Conservation (phyloP, 805 yeast species). For the Candida saitoana region DNA sequence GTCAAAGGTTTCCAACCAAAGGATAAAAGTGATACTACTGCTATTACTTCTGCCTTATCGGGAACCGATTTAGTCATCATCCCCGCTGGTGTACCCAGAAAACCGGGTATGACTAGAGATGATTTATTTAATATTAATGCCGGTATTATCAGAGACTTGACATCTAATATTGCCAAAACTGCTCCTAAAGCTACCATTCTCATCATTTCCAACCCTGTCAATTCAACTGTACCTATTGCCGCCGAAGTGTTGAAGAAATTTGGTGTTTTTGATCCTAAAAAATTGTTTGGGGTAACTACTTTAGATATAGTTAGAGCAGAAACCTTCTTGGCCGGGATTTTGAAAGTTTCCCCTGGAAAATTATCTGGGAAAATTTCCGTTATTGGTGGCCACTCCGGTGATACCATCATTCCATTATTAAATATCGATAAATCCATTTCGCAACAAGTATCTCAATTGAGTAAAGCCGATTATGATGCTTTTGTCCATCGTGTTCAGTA, state of each 20-base stretch:
- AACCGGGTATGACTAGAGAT: constrained; percentile 48
- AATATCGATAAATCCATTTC: constrained; percentile 14
- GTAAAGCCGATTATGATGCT: constrained; percentile 16
- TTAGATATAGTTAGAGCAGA: constrained; percentile 45
- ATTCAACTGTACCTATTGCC: constrained; percentile 46
- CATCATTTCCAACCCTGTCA: constrained; percentile 45
- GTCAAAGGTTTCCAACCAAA: constrained; percentile 41
- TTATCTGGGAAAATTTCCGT: constrained; percentile 41
- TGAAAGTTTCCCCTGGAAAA: constrained; percentile 24
- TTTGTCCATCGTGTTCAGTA: constrained; percentile 43
- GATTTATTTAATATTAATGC: constrained; percentile 46
- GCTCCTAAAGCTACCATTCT: constrained; percentile 43
- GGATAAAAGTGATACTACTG: constrained; percentile 33
- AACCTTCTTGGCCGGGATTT: constrained; percentile 39
- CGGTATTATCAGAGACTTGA: constrained; percentile 40
- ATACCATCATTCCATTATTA: constrained; percentile 41
- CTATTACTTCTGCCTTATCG: constrained; percentile 33
- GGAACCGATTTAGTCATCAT: constrained; percentile 39
- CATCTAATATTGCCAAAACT: constrained; percentile 34
- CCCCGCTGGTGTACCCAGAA: constrained; percentile 48
- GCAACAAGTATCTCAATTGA: constrained; percentile 11
- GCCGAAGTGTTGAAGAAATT: constrained; percentile 44
- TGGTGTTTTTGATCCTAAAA: constrained; percentile 43
- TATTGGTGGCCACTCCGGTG: constrained; percentile 46
- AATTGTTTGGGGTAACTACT: constrained; percentile 45